These are phyloP conservation scores for Boletus sp. DNA, from an alignment of 768 basidiomycete genomes.

Conservation along the genomic window DNA sequence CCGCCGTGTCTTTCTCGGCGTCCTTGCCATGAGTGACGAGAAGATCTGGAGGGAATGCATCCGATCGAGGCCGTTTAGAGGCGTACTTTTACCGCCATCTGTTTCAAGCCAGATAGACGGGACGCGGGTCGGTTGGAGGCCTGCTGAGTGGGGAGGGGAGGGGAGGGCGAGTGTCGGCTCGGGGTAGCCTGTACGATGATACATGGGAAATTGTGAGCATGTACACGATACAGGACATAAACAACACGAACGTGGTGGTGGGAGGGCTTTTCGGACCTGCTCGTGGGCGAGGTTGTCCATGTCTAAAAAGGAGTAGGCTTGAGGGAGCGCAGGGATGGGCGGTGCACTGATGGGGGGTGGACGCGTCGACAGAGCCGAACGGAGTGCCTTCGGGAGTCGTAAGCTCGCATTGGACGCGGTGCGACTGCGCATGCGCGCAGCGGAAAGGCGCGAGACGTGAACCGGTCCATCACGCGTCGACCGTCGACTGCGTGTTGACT, in stretches of 20 bases:
- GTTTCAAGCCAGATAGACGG: constrained; percentile 51
- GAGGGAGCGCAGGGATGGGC: constrained; percentile 30
- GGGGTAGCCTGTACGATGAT: constrained; percentile 6
- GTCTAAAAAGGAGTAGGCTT: constrained; percentile 33
- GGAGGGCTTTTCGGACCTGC: constrained; percentile 22
- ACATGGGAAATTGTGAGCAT: neutral
- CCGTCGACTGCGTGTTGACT: constrained; percentile 24
- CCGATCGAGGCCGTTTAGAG: constrained; percentile 21
- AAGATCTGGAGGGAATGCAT: constrained; percentile 21
- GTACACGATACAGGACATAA: too few species aligned
- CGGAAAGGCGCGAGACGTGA: constrained; percentile 46
- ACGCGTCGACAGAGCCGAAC: constrained; percentile 32
- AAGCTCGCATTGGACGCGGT: constrained; percentile 66
- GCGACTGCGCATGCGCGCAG: constrained; percentile 62
- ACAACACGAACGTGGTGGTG: constrained; percentile 13
- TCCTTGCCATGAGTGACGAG: constrained; percentile 7
- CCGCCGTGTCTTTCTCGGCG: constrained; percentile 9
- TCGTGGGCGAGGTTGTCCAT: constrained; percentile 34
- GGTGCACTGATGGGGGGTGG: constrained; percentile 30
- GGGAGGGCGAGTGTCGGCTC: constrained; percentile 17
- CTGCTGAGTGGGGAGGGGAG: constrained; percentile 20
- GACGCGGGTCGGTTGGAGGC: constrained; percentile 25
- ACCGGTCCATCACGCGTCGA: constrained; percentile 29
- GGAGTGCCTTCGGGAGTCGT: constrained; percentile 47
- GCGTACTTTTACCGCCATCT: constrained; percentile 28